Evolutionary conservation across 225 moss, liverwort and hornwort genomes (phyloP).

Genomic region (Takakia lepidozioides): DNA sequence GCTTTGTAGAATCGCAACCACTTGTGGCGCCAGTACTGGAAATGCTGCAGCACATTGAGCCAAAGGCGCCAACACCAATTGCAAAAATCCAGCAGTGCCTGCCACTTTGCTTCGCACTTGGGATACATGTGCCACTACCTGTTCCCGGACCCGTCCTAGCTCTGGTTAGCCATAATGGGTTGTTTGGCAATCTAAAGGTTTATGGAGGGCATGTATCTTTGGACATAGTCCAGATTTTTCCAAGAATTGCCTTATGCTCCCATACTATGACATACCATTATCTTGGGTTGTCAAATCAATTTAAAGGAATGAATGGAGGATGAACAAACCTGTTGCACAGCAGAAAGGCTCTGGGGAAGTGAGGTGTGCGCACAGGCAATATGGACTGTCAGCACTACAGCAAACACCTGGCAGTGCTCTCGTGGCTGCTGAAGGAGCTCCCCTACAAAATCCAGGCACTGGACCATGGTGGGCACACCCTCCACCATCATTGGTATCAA

Average conservation of each 20-base stretch:
- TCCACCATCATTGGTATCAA: conserved; percentile 93
- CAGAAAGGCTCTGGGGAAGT: conserved; percentile 72
- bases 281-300: no score
- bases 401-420: conserved; percentile 83
- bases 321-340: conserved; percentile 87
- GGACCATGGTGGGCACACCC: conserved; percentile 90
- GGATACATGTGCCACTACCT: conserved; percentile 83
- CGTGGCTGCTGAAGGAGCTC: conserved; percentile 87
- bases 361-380: conserved; percentile 58
- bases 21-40: conserved; percentile 75
- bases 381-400: conserved; percentile 68
- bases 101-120: conserved; percentile 80
- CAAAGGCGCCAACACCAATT: conserved; percentile 67
- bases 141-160: conserved; percentile 8
- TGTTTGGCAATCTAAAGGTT: no score
- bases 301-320: no score
- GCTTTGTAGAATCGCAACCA: conserved; percentile 74
- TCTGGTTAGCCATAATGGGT: conserved; percentile 3
- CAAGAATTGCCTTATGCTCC: no score
- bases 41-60: conserved; percentile 80
- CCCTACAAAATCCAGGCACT: conserved; percentile 78
- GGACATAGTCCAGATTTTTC: no score
- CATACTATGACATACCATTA: no score
- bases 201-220: no score
- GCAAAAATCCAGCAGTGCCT: conserved; percentile 72